Percentiles rank a stretch among this genome's conserved stretches.
Evolutionary conservation across 75 land plant species (phyloP).

Genomic region (Gnetum montanum): DNA sequence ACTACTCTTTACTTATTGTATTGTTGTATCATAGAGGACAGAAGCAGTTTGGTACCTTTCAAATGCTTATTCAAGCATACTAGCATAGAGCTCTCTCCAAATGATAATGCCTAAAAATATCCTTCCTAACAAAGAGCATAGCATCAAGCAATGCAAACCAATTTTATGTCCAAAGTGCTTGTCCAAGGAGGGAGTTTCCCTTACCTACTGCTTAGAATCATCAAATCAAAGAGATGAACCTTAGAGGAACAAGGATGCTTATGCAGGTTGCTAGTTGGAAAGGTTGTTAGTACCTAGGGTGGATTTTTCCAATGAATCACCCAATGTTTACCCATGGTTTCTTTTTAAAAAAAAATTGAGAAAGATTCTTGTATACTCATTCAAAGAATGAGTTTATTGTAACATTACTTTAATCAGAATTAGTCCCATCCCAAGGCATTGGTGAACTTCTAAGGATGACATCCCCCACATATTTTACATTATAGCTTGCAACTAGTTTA

Average conservation of each 20-base stretch:
- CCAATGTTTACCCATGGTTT: no score
- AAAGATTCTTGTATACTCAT: background rate
- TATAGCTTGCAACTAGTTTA: background rate
- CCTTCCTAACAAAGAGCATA: background rate
- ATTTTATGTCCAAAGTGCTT: background rate
- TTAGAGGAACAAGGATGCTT: no score
- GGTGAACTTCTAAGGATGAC: background rate
- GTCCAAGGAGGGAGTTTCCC: background rate
- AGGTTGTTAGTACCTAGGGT: background rate
- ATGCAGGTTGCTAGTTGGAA: no score
- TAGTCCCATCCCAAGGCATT: background rate
- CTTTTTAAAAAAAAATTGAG: no score
- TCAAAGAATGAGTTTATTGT: no score
- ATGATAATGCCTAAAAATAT: background rate
- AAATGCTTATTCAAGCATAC: background rate
- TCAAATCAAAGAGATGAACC: no score
- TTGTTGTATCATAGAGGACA: background rate
- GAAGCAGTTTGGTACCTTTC: background rate
- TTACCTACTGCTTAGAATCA: background rate
- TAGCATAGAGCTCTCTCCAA: background rate
- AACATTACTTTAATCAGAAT: background rate
- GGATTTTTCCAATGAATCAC: background rate
- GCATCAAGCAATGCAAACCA: background rate
- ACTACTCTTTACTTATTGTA: background rate
- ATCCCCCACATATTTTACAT: background rate